These are phyloP conservation scores for Coemansia sp. DNA, from an alignment of 192 early-diverging fungal species.

Conservation along the genomic window DNA sequence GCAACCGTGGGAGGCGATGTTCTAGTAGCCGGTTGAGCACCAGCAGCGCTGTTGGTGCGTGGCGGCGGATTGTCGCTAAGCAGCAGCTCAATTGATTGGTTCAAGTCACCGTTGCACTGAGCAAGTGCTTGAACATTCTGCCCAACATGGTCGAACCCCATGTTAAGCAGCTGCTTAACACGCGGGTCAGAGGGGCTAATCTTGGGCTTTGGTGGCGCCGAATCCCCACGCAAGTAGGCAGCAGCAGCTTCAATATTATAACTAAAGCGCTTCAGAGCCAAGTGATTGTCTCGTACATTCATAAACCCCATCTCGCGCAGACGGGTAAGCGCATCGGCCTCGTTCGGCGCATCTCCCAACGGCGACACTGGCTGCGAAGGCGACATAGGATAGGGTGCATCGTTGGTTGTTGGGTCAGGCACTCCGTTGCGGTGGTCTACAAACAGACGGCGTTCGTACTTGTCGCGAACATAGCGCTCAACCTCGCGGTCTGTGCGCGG, in stretches of 20 bases:
- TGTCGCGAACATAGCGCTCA: slow-evolving; percentile 88
- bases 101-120: slow-evolving; percentile 71
- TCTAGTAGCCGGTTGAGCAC: slow-evolving; percentile 6
- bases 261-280: slow-evolving; percentile 67
- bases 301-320: slow-evolving; percentile 84
- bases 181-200: slow-evolving; percentile 56
- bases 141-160: slow-evolving; percentile 74
- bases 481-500: slow-evolving; percentile 76
- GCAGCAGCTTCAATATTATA: slow-evolving; percentile 77
- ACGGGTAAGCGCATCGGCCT: slow-evolving; percentile 47
- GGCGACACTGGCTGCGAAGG: slow-evolving; percentile 13
- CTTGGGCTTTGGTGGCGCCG: slow-evolving; percentile 25
- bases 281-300: slow-evolving; percentile 65
- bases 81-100: slow-evolving; percentile 66
- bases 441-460: slow-evolving; percentile 81
- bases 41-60: slow-evolving; percentile 10
- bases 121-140: slow-evolving; percentile 70
- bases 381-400: background rate
- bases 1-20: slow-evolving; percentile 9
- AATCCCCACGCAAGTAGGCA: slow-evolving; percentile 64
- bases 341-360: slow-evolving; percentile 9
- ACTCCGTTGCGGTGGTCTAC: slow-evolving; percentile 51
- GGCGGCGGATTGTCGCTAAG: slow-evolving; percentile 50
- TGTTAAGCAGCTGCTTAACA: slow-evolving; percentile 61
- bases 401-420: slow-evolving; percentile 32